Evolutionary conservation across 192 early-diverging fungal species (phyloP), one percentile per base, ranked within the genome.

Genomic region (Gaertneriomyces semiglobifer): DNA sequence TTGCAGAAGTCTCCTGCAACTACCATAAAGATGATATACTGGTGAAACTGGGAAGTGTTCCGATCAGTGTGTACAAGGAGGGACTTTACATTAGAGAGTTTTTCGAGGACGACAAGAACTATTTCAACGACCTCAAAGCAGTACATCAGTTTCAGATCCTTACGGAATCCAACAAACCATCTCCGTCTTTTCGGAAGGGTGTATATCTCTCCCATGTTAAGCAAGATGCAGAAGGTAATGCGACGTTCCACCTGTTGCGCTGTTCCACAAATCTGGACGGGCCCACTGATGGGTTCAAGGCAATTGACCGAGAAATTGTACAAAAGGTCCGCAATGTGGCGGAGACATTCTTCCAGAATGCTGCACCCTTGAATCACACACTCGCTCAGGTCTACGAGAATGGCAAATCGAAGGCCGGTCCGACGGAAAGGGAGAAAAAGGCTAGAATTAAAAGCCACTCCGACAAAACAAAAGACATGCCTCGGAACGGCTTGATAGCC

Each of bases 381-480:
- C 59, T 60, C 11, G 59, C 59, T 14, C 59, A 60, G 20, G 43
- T 60, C 12, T 60, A 60, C 59, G 59, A 60, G 20, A 60, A 60
- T 20, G 1, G 12, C 25, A 12, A 11, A 1, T 12, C 55, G 11
- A 18, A 57, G 11, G 25, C n/a, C 55, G 55, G 11, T 12, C 11
- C 55, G 16, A 12, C 55, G n/a, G 12, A 44, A 14, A 60, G 44
- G 20, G 59, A 4, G 14, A 60, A 44, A 33, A 64, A 64, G 33
- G 63, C 63, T 4, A 10, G 63, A 10, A 64, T 64, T 4, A 60
- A 20, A 39, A 33, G 12, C 1, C 63, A 64, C 55, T 64, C 63
- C 1, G 63, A 64, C 55, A 64, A 64, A 55, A 64, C 63, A 16
- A 64, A 64, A 42, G 63, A 64, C 63, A 64, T 64, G 63, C 63